Evolutionary conservation across 192 early-diverging fungal species (phyloP), one percentile per base, ranked within the genome.

Genomic region (Entophlyctis luteolus): DNA sequence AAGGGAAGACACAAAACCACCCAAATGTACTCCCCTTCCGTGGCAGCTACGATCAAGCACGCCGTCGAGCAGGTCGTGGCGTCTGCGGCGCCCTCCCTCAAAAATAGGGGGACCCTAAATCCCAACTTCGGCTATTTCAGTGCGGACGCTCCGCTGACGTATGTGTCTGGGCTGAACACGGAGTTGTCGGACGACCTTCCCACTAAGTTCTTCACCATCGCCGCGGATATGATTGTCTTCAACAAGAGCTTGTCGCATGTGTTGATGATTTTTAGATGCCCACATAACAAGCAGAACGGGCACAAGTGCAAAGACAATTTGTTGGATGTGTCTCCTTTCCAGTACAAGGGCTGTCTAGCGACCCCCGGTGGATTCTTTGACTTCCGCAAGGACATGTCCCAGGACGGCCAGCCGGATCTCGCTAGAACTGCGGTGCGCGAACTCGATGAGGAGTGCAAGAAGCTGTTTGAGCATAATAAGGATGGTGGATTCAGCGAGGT

Each of bases 321-420:
- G 5, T 42, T 63, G 2, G 62, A 63, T 20, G n/a, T n/a, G n/a
- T 12, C 8, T 42, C 14, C 4, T 6, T 63, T 63, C 33, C 62
- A 63, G 62, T 63, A 63, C 62, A 63, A 63, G 62, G 62, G 62
- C n/a, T 63, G 62, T 63, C 62, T 63, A 1, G 62, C 46, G 16
- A 63, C 62, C 18, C 62, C 62, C 6, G 62, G 62, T 10, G 48
- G 46, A 14, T 63, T 63, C 48, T 63, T 50, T 50, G 62, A 63
- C n/a, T 12, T 16, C 12, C 34, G 16, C 6, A 32, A 48, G n/a
- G 62, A 63, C 32, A 28, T 4, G 6, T 20, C 8, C 20, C 16
- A 20, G 22, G 62, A 50, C 32, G 48, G 48, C n/a, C 14, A 6
- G 10, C 62, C 62, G 14, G 48, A 63, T 48, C 50, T 49, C 50